Base-by-base conservation (phyloP, 2,329 filamentous ascomycete genomes). In the Fusarium napiforme region DNA sequence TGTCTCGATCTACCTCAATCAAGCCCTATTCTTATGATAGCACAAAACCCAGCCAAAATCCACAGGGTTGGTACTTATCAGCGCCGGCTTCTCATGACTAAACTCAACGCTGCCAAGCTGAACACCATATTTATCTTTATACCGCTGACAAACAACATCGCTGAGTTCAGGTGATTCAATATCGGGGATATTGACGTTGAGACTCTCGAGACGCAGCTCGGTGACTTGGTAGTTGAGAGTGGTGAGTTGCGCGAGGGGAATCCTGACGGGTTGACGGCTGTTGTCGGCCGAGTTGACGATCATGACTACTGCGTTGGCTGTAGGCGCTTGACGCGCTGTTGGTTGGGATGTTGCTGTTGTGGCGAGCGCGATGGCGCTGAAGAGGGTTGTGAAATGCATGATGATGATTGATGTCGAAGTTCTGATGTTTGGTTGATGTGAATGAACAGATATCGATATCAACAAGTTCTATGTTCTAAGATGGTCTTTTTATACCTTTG, bases 21-120 rank as follows among this genome's bases (percentile, higher is more conserved):
- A 71, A 42, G 60, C 43, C 23, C 39, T 61, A n/a, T 65, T n/a
- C 60, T 62, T 46, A 30, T 46, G 70, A 4, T 73, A 73, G 2
- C 71, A 73, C 47, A 73, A 21, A 10, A 73, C 67, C 52, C 57
- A 73, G 2, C 71, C 71, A 57, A 67, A 67, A 7, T 71, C 71
- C 26, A 73, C 70, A 9, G 71, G 71, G 15, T 73, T 73, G n/a
- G 71, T 73, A n/a, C 57, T 67, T 5, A 73, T 45, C 6, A 67
- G 49, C 14, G 71, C 70, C 21, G 71, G 66, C 4, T 74, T 71
- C 5, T 32, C 61, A 18, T 73, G 39, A 0, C 34, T 56, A 15
- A 73, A 73, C 47, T 73, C 71, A 4, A 58, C 6, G 10, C 71
- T 73, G 1, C 71, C 71, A 19, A 71, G 57, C 39, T 71, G 71